Base-by-base conservation (phyloP, 2,329 filamentous ascomycete species). In the Ophiosphaerella narmari region DNA sequence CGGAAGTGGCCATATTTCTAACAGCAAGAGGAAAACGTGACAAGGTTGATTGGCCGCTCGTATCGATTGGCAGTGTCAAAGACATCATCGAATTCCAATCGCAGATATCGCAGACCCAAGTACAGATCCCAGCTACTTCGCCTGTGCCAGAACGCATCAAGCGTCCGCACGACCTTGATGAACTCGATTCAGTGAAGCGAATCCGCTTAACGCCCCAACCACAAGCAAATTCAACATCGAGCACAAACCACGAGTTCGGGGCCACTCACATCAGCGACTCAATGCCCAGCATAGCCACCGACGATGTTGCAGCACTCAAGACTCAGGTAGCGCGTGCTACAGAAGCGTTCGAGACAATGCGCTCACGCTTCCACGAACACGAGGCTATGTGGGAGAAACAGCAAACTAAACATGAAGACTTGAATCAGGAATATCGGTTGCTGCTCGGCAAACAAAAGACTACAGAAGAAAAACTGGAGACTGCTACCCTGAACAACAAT, bases 201-300 rank as follows among this genome's bases (percentile, higher is more conserved):
- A 65, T 70, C 62, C 68, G 70, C 11, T 65, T 66, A 31, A 71
- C 69, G 1, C 65, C 69, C 11, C 67, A 71, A 33, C 64, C 63
- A 26, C 54, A 54, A 21, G 31, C 39, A 32, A 9, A 45, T 2
- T 18, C 34, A 13, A 26, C 16, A 7, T 31, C 50, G 24, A 59
- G 21, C 26, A 9, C 24, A 0, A 46, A 55, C 8, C 53, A 59
- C 3, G 49, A 54, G 8, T 46, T 54, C 31, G 72, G 75, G 6
- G 54, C 72, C 18, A 76, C 74, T 1, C 74, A 71, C 23, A 61
- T 77, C 40, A 78, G 74, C 48, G 75, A 78, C 52, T 78, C 75
- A 0, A 63, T 76, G 46, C 67, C 67, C 7, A 63, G 67, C 9
- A 66, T 66, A 5, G 58, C 60, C 18, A 48, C 34, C 8, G 40